These are phyloP conservation scores for Gliomastix tumulicola DNA, from an alignment of 2,329 filamentous ascomycete species.

Conservation along the genomic window DNA sequence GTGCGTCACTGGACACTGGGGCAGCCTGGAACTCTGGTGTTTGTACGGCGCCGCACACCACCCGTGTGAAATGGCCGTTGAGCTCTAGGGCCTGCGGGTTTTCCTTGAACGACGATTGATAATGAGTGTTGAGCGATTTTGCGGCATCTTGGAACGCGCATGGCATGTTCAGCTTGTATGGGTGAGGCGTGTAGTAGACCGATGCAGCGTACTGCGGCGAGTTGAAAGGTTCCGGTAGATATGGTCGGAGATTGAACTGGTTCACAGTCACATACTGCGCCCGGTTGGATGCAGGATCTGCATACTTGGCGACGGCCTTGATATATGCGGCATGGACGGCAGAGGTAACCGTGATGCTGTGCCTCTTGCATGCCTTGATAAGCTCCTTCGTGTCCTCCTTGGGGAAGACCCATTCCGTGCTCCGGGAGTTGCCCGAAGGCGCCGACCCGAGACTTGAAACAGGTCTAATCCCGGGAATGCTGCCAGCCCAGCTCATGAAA, in stretches of 20 bases:
- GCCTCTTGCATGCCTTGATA: slow-evolving; percentile 3
- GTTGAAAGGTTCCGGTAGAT: slow-evolving; percentile 13
- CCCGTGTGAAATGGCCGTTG: slow-evolving; percentile 9
- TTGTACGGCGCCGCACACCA: slow-evolving; percentile 9
- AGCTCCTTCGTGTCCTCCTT: slow-evolving; percentile 1
- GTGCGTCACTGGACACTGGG: slow-evolving; percentile 12
- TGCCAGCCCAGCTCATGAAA: slow-evolving; percentile 1
- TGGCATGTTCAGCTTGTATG: slow-evolving; percentile 3
- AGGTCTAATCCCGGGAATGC: neutral
- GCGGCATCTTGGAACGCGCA: slow-evolving; percentile 4
- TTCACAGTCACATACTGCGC: slow-evolving; percentile 12
- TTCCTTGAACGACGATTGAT: slow-evolving; percentile 2
- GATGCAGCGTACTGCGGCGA: slow-evolving; percentile 5
- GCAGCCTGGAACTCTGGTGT: slow-evolving; percentile 12
- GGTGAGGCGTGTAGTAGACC: slow-evolving; percentile 5
- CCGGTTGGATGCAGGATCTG: slow-evolving; percentile 10
- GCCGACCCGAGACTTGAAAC: neutral
- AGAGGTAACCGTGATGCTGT: neutral
- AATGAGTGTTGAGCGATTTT: slow-evolving; percentile 3
- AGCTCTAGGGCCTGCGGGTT: slow-evolving; percentile 7
- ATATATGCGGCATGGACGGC: slow-evolving; percentile 8
- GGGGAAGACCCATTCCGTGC: slow-evolving; percentile 3
- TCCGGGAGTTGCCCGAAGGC: slow-evolving; percentile 3
- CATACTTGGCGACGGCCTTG: slow-evolving; percentile 8
- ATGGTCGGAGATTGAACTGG: slow-evolving; percentile 16